These are phyloP conservation scores for Bidens hawaiensis DNA, from an alignment of 140 eudicot species.

Conservation along the genomic window DNA sequence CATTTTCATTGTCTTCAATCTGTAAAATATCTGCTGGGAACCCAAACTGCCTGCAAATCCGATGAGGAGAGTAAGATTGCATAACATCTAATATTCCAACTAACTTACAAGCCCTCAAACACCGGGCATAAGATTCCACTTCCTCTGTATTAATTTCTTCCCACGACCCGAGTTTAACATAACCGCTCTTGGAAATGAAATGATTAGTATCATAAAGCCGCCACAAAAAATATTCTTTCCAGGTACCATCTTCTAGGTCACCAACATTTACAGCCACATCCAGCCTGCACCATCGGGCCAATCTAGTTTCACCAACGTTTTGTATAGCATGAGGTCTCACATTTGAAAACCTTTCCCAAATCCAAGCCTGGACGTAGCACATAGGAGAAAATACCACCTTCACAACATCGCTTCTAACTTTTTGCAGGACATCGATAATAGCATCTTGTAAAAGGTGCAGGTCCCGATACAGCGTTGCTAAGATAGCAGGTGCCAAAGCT, in stretches of 20 bases:
- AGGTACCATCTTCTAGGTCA: not conserved
- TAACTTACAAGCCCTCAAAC: slow-evolving; percentile 39
- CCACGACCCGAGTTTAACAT: slow-evolving; percentile 9
- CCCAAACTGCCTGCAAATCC: slow-evolving; percentile 55
- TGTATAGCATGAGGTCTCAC: not conserved
- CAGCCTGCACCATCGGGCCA: slow-evolving; percentile 12
- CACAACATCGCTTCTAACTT: not conserved
- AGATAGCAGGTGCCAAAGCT: slow-evolving; percentile 50
- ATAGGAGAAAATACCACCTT: slow-evolving; percentile 21
- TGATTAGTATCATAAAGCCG: slow-evolving; percentile 19
- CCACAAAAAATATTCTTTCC: slow-evolving; percentile 22
- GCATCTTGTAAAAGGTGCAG: slow-evolving; percentile 28
- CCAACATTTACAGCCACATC: not conserved
- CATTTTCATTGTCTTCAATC: too few relatives aligned
- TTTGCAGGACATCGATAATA: slow-evolving; percentile 9
- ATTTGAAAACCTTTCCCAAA: slow-evolving; percentile 39
- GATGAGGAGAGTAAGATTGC: slow-evolving; percentile 44
- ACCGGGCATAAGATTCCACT: slow-evolving; percentile 25
- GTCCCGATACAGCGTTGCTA: slow-evolving; percentile 36
- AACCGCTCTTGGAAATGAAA: slow-evolving; percentile 16
- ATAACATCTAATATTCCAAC: too few relatives aligned
- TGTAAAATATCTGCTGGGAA: slow-evolving; percentile 26
- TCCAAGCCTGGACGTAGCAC: slow-evolving; percentile 42
- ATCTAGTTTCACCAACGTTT: too few relatives aligned
- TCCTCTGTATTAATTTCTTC: slow-evolving; percentile 13